Base-by-base conservation (phyloP, 495 filamentous ascomycete genomes). In the Penicillium dipodomyicola region DNA sequence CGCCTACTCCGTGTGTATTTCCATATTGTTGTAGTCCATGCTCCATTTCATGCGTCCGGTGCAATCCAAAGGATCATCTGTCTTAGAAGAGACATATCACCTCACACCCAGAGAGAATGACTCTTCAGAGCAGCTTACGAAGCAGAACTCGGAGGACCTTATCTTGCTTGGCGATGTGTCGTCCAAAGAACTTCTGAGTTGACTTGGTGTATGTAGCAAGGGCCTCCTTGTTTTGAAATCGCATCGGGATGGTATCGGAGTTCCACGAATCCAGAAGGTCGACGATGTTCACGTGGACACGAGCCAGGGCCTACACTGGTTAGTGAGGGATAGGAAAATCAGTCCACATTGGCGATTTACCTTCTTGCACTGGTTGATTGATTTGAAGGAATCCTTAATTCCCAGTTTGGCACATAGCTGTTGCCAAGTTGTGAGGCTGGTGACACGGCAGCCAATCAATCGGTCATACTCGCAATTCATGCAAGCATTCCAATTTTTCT, bases 181-280 rank as follows among this genome's bases (percentile, higher is more conserved):
- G 56, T 27, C 65, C 59, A 30, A 83, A 77, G 17, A 68, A 65
- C 29, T 73, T 73, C 0, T 59, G 42, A 1, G 56, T 52, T 0
- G 54, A 17, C 5, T 62, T 52, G 0, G 79, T 75, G 57, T 83
- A 81, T 0, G 49, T 14, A 3, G 63, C 65, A 49, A 83, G 49
- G 6, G 73, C 15, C 52, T 56, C 0, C 43, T 23, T 23, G 67
- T 57, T 29, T 53, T 67, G 0, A 32, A 80, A 82, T 22, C 65
- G 57, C 29, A 52, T 47, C 10, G 78, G 64, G 4, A 39, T 46
- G 6, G 57, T 54, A 3, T 62, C 58, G 9, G 60, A 61, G 12
- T 67, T 73, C 51, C 70, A 69, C 23, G 69, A 65, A n/a, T 85
- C 77, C 15, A 83, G 71, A 2, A 82, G 62, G 60, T 84, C 79